A percentile compares a stretch with the other conserved stretches of the same genome.
Evolutionary conservation across 2,329 filamentous ascomycete genomes (phyloP).

Genomic region (Lecanoromycetidae sp.): DNA sequence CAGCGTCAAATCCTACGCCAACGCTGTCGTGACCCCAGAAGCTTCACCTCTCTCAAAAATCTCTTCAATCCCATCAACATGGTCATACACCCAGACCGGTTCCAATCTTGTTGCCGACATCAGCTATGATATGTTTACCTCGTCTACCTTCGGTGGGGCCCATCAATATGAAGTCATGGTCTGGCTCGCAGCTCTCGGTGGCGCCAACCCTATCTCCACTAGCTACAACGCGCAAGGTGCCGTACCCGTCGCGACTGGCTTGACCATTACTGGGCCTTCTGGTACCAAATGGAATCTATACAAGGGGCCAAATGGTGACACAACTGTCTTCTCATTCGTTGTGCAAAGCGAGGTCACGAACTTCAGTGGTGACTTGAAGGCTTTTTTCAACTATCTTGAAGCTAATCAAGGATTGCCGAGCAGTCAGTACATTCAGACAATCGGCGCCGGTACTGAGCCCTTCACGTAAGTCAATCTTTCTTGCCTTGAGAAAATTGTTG

Average conservation of each 20-base stretch:
- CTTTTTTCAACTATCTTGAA: background rate
- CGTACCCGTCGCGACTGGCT: conserved; percentile 38
- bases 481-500: conserved; percentile 23
- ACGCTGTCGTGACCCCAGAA: background rate
- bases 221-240: conserved; percentile 32
- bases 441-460: background rate
- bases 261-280: conserved; percentile 39
- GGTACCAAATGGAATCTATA: conserved; percentile 46
- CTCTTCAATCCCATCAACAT: background rate
- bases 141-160: background rate
- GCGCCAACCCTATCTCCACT: conserved; percentile 47
- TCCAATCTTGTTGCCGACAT: background rate
- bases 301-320: conserved; percentile 45
- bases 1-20: background rate
- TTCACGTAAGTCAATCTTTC: background rate
- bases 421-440: background rate
- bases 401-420: background rate
- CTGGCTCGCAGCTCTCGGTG: conserved; percentile 47
- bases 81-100: background rate
- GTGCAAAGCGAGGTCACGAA: conserved; percentile 33
- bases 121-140: background rate
- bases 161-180: conserved; percentile 52
- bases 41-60: background rate
- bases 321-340: conserved; percentile 50
- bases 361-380: conserved; percentile 42